Evolutionary conservation across 2,329 filamentous ascomycete genomes (phyloP), one percentile per base, ranked within the genome.

Genomic region (Chaetoscypha palmicola): DNA sequence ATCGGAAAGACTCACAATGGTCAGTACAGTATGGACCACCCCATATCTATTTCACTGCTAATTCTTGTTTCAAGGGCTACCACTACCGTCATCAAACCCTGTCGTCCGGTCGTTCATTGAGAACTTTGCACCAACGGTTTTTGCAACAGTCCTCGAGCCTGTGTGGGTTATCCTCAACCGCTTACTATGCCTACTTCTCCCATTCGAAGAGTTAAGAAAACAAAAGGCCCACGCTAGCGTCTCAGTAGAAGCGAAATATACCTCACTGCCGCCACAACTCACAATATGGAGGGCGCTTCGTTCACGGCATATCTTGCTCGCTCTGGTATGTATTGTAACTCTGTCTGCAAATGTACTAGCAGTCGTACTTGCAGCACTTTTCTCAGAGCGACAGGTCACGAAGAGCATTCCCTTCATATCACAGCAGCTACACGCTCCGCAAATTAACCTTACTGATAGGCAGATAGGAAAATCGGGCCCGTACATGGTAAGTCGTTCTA

Each of bases 141-240:
- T 80, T 3, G 72, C 75, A 0, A 80, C 77, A 0, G 41, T 79
- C 0, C 62, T 79, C 0, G 77, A 82, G 26, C 76, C 77, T 0
- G 65, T 74, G 1, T 78, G 77, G 71, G 60, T 77, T 0, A 53
- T 79, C 0, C 45, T 82, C 0, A 80, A 77, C 31, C 65, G 77
- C 0, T 42, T 73, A 0, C 50, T 78, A 0, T 79, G 74, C 31
- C 54, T 78, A 7, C 49, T 81, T 0, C 71, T 77, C 21, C 77
- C 77, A 0, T 72, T 77, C 14, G 65, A 72, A 2, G 67, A 74
- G 10, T 59, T 81, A 0, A 64, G 65, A 16, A 46, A 52, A 3
- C 68, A 72, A 0, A 62, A 66, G 5, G 63, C 68, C 0, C 38
- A 46, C 1, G 48, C 65, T 0, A 64, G 66, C 0, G 57, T 62